Percentiles rank a stretch among this genome's conserved stretches.
phyloP scores from a whole-genome alignment of 352 stramenopile species.

The Phytopythium helicoides region DNA sequence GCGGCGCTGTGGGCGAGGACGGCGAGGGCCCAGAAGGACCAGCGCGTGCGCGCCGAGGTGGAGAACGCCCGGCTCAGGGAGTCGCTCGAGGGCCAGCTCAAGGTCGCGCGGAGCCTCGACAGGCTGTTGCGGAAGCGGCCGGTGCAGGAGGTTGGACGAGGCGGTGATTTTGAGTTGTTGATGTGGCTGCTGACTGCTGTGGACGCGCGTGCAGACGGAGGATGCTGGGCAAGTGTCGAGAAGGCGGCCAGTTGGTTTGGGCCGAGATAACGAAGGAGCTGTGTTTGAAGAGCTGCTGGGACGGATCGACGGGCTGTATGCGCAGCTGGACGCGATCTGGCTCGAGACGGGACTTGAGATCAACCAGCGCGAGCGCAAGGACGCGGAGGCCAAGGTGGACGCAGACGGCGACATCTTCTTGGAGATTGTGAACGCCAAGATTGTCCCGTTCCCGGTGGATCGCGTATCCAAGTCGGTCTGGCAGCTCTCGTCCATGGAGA shows the following conservation, averaged over 20 bases:
- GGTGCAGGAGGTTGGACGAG: conserved; percentile 5
- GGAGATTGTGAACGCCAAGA: conserved; percentile 18
- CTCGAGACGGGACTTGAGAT: conserved; percentile 8
- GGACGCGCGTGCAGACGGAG: not conserved
- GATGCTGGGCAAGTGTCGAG: not conserved
- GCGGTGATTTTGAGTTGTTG: not conserved
- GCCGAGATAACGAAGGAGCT: not conserved
- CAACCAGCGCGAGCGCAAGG: conserved; percentile 8
- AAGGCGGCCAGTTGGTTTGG: conserved; percentile 2
- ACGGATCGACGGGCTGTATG: conserved; percentile 11
- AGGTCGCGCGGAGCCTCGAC: conserved; percentile 21
- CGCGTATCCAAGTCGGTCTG: conserved; percentile 10
- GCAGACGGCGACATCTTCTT: conserved; percentile 8
- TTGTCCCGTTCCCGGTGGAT: conserved; percentile 14
- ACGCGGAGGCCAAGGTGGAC: conserved; percentile 16
- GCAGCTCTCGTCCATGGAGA: conserved; percentile 4
- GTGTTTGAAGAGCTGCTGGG: conserved; percentile 6
- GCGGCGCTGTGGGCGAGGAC: conserved; percentile 30
- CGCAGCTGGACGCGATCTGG: conserved; percentile 14
- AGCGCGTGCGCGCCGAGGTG: conserved; percentile 28
- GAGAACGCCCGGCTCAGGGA: conserved; percentile 31
- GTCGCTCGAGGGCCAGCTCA: conserved; percentile 25
- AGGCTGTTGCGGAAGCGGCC: conserved; percentile 25
- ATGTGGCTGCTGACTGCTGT: not conserved
- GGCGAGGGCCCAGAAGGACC: conserved; percentile 27